phyloP scores from a whole-genome alignment of 768 basidiomycete genomes.

The Calocybe gangraenosa region DNA sequence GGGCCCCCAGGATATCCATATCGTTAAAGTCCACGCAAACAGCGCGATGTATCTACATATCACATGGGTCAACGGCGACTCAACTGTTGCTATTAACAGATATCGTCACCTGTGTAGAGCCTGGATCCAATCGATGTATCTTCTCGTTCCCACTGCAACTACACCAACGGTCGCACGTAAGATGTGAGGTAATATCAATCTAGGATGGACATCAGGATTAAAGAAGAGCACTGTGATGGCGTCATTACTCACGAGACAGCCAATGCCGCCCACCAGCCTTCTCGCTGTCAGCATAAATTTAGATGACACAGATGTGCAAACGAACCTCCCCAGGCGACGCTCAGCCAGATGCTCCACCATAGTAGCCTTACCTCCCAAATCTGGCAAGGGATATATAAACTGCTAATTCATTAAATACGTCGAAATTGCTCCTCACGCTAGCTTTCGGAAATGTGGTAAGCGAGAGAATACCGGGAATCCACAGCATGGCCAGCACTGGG shows the following conservation, averaged over 20 bases:
- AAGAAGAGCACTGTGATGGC: neutral
- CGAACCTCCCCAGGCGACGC: conserved; percentile 71
- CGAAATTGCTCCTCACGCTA: conserved; percentile 30
- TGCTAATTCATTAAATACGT: conserved; percentile 2
- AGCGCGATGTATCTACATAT: conserved; percentile 55
- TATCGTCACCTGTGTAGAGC: conserved; percentile 53
- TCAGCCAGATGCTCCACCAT: conserved; percentile 87
- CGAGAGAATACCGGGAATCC: conserved; percentile 75
- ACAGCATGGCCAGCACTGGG: conserved; percentile 60
- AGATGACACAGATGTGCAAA: conserved; percentile 2
- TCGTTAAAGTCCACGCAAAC: conserved; percentile 57
- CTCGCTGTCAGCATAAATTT: neutral
- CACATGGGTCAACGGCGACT: neutral
- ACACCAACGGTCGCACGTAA: conserved; percentile 65
- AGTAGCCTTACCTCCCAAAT: conserved; percentile 58
- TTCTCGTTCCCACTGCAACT: conserved; percentile 64
- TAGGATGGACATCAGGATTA: conserved; percentile 22
- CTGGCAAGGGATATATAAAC: conserved; percentile 22
- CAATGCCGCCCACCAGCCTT: conserved; percentile 77
- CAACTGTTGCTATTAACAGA: neutral
- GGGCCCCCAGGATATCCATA: conserved; percentile 74
- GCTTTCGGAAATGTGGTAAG: conserved; percentile 47
- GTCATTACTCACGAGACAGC: conserved; percentile 51
- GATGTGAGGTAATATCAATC: conserved; percentile 46
- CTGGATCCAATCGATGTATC: conserved; percentile 77